Conservation (phyloP, 345 rosid genomes). For the Anastatica hierochuntica region DNA sequence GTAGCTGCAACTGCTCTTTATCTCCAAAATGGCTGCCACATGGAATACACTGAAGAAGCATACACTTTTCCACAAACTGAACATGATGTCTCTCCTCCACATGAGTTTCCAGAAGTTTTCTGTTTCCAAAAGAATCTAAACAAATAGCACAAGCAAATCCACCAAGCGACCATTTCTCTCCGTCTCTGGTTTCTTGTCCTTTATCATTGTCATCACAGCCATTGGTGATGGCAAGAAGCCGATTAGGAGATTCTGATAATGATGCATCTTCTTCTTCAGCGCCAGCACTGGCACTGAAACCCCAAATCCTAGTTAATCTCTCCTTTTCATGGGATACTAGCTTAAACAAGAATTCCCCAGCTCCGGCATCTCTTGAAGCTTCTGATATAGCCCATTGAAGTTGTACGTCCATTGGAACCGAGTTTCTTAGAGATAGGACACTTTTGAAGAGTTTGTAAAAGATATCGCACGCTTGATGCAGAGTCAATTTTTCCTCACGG, state of each 20-base stretch:
- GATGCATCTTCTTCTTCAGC: slow-evolving; percentile 28
- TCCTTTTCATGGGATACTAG: slow-evolving; percentile 69
- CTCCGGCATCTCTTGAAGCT: slow-evolving; percentile 54
- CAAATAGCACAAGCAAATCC: slow-evolving; percentile 96
- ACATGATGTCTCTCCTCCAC: slow-evolving; percentile 93
- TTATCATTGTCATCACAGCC: slow-evolving; percentile 32
- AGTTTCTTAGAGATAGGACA: slow-evolving; percentile 76
- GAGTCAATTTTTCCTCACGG: slow-evolving; percentile 50
- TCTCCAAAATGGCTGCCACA: slow-evolving; percentile 92
- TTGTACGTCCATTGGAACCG: slow-evolving; percentile 85
- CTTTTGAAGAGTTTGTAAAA: slow-evolving; percentile 93
- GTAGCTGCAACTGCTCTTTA: slow-evolving; percentile 61
- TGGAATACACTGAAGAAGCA: slow-evolving; percentile 92
- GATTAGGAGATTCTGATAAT: slow-evolving; percentile 33
- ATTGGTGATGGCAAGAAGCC: slow-evolving; percentile 32
- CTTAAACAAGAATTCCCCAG: slow-evolving; percentile 66
- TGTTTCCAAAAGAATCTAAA: slow-evolving; percentile 81
- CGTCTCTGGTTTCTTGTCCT: too few relatives aligned
- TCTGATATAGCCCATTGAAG: slow-evolving; percentile 93
- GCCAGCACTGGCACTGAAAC: slow-evolving; percentile 29
- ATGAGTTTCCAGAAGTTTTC: slow-evolving; percentile 64
- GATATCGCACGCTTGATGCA: slow-evolving; percentile 93
- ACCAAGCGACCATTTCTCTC: slow-evolving; percentile 66
- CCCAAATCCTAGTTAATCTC: slow-evolving; percentile 65
- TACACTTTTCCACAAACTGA: slow-evolving; percentile 87